Evolutionary conservation across 345 rosid genomes (phyloP).

Genomic region (Pistacia vera): DNA sequence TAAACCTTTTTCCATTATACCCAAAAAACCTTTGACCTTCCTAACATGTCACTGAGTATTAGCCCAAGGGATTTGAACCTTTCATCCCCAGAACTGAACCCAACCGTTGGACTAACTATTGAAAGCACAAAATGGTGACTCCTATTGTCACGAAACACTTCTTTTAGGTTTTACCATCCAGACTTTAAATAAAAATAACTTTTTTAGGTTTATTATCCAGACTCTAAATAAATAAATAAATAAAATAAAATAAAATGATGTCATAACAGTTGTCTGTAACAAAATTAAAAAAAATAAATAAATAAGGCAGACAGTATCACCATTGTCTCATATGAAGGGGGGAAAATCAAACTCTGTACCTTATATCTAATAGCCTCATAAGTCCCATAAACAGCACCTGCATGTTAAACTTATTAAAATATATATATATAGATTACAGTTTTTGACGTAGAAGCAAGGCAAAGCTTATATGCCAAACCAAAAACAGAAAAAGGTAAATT

Average conservation of each 20-base stretch:
- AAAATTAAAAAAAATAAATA: not conserved
- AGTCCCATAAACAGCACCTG: constrained; percentile 63
- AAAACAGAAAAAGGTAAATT: not conserved
- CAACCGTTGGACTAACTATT: no score
- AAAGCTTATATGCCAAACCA: no score
- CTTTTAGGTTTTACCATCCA: not conserved
- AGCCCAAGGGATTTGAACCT: no score
- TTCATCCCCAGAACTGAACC: no score
- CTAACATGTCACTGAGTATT: no score
- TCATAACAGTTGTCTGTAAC: not conserved
- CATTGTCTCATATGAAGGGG: not conserved
- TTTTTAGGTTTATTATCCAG: not conserved
- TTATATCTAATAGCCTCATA: constrained; percentile 52
- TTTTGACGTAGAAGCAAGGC: not conserved
- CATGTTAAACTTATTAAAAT: not conserved
- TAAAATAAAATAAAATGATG: no score
- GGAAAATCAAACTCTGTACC: constrained; percentile 25
- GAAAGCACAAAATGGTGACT: not conserved
- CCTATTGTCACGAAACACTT: not conserved
- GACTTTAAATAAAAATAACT: not conserved
- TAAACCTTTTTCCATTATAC: no score
- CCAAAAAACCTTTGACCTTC: no score
- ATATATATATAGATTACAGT: not conserved
- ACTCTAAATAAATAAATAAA: not conserved
- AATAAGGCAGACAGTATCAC: not conserved